Conservation (phyloP, 2,329 filamentous ascomycete genomes). For the Arthrobotrys musiformis region DNA sequence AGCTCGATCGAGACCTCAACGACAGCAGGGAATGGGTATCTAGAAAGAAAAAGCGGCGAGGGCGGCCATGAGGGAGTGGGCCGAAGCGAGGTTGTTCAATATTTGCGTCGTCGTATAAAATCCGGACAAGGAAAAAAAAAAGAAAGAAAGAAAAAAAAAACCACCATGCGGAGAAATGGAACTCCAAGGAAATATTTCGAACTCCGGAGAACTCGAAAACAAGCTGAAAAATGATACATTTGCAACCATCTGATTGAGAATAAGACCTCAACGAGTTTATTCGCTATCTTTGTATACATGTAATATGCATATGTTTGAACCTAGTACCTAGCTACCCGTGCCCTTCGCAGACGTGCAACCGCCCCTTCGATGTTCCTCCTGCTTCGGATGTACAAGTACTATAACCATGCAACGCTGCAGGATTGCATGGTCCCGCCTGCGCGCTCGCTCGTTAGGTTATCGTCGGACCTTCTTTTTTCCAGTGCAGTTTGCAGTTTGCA, state of each 20-base stretch:
- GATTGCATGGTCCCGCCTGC: conserved; percentile 48
- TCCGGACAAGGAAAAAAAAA: conserved; percentile 11
- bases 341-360: no score
- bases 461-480: conserved; percentile 56
- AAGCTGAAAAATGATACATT: conserved; percentile 3
- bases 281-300: background rate
- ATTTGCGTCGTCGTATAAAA: conserved; percentile 31
- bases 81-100: conserved; percentile 45
- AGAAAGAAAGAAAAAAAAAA: conserved; percentile 3
- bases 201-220: conserved; percentile 1
- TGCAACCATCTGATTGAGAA: conserved; percentile 20
- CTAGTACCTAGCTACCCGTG: conserved; percentile 2
- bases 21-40: conserved; percentile 12
- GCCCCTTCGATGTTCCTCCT: conserved; percentile 30
- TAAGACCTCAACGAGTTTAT: conserved; percentile 10
- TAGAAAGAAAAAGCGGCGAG: conserved; percentile 19
- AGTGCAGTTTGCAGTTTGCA: conserved; percentile 50
- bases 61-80: conserved; percentile 37
- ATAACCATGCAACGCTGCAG: conserved; percentile 26
- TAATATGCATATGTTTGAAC: background rate
- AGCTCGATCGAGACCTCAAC: conserved; percentile 20
- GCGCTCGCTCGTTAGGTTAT: conserved; percentile 55
- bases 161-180: background rate
- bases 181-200: conserved; percentile 18
- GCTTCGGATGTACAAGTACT: conserved; percentile 42